Conservation (phyloP, 2,329 filamentous ascomycete genomes). For the Myriosclerotinia duriaeana region DNA sequence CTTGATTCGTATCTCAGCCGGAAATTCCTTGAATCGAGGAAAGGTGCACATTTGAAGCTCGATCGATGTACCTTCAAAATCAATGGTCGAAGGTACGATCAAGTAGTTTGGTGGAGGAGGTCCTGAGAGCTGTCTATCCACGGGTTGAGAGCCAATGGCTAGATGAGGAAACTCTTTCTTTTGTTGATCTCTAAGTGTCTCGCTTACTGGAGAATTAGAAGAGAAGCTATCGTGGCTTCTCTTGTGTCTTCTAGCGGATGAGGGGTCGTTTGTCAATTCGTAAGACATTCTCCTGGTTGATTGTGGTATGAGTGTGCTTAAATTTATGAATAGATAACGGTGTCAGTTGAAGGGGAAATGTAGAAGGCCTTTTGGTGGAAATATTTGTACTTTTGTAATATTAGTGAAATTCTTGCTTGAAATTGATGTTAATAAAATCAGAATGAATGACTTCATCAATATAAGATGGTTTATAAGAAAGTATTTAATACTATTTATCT, state of each 20-base stretch:
- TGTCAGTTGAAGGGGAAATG: neutral
- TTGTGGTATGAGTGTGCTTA: too few relatives aligned
- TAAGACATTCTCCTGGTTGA: neutral
- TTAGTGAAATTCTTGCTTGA: neutral
- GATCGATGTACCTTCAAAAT: neutral
- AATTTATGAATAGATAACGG: neutral
- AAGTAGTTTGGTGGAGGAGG: neutral
- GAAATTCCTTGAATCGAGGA: neutral
- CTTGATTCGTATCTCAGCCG: neutral
- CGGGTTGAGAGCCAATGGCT: too few relatives aligned
- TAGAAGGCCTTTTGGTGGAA: neutral
- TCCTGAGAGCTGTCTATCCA: neutral
- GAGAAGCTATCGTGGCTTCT: neutral
- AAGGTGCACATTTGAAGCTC: neutral
- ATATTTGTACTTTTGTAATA: neutral
- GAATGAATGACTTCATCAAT: neutral
- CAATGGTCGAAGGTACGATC: constrained; percentile 1
- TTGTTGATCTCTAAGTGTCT: neutral
- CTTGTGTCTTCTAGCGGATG: neutral
- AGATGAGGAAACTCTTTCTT: neutral
- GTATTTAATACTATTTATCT: too few relatives aligned
- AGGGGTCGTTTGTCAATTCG: neutral
- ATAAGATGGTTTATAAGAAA: neutral
- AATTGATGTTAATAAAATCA: neutral
- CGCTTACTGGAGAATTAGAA: accelerated